phyloP scores from a whole-genome alignment of 2,329 filamentous ascomycete genomes.

The Lasiodiplodia gonubiensis region DNA sequence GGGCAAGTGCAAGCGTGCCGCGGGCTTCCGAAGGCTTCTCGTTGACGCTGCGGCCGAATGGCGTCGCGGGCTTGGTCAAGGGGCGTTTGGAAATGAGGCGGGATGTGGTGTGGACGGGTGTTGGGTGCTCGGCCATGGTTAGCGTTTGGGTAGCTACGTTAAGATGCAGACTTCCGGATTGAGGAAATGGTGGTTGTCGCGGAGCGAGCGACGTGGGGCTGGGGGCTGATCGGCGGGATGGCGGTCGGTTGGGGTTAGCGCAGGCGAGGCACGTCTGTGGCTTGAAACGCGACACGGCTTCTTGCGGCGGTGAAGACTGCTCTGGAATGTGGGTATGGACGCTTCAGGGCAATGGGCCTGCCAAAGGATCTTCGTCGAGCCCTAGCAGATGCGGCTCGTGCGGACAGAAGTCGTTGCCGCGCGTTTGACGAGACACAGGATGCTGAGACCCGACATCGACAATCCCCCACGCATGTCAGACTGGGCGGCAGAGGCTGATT shows the following conservation, averaged over 20 bases:
- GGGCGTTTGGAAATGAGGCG: slow-evolving; percentile 3
- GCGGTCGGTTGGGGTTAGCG: not conserved
- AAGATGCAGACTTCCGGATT: not conserved
- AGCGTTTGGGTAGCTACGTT: no score
- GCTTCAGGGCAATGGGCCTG: not conserved
- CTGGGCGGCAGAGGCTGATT: not conserved
- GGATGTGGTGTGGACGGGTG: not conserved
- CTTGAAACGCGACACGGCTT: not conserved
- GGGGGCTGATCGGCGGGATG: not conserved
- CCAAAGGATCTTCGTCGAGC: not conserved
- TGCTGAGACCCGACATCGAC: not conserved
- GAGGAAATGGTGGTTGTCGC: slow-evolving; percentile 18
- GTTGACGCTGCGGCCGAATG: not conserved
- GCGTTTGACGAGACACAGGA: not conserved
- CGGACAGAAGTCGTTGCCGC: slow-evolving; percentile 4
- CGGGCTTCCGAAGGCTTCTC: slow-evolving; percentile 12
- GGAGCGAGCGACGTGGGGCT: slow-evolving; percentile 6
- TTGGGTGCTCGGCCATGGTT: not conserved
- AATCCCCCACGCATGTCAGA: slow-evolving; percentile 3
- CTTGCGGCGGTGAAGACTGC: not conserved
- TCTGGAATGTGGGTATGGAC: not conserved
- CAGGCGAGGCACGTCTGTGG: not conserved
- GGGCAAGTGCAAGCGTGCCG: not conserved
- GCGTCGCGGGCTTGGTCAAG: slow-evolving; percentile 3
- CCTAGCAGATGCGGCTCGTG: not conserved